Evolutionary conservation across 202 grass and related monocot genomes (phyloP), one percentile per base, ranked within the genome.

Genomic region (Dendrocalamus latiflorus): DNA sequence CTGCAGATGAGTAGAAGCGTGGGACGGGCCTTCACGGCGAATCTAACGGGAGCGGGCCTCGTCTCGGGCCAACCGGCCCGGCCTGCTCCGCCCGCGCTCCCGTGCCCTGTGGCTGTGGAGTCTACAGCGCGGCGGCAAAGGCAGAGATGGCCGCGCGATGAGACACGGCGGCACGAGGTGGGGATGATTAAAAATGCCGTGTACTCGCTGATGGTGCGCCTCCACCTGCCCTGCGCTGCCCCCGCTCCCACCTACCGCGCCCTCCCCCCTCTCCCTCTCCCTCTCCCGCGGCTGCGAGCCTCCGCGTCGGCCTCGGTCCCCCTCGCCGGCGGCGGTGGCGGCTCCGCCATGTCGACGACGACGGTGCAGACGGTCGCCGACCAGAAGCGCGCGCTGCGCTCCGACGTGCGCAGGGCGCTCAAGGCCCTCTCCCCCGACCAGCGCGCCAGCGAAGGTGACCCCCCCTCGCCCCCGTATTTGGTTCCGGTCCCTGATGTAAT

Each of bases 301-400:
- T 15, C 70, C 57, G 39, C 82, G 37, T 36, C 76, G 53, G 34
- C 68, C 49, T 37, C 79, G 14, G 15, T 1, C 65, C 21, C 53
- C 51, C 56, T n/a, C n/a, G n/a, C n/a, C 53, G 38, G 49, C 50
- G 44, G n/a, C 5, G 1, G 6, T 21, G 43, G 13, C 43, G 22
- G 68, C 68, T 1, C 68, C 33, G 36, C 78, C 84, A 92, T 86
- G 92, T 88, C 92, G 39, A 86, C 87, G 39, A 86, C 87, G 48
- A 47, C 71, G 45, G 82, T 43, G 65, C 69, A 88, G 75, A 70
- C 44, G 38, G 77, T 78, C 42, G 76, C 81, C 15, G 85, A 89
- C 37, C 80, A 89, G 83, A 98, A 98, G 87, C 93, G 90, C 54
- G 85, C 85, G 42, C 70, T 98, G 34, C 90, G 91, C 13, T 81